Evolutionary conservation across 306 rosid genomes (phyloP).

Genomic region (Senna tora): DNA sequence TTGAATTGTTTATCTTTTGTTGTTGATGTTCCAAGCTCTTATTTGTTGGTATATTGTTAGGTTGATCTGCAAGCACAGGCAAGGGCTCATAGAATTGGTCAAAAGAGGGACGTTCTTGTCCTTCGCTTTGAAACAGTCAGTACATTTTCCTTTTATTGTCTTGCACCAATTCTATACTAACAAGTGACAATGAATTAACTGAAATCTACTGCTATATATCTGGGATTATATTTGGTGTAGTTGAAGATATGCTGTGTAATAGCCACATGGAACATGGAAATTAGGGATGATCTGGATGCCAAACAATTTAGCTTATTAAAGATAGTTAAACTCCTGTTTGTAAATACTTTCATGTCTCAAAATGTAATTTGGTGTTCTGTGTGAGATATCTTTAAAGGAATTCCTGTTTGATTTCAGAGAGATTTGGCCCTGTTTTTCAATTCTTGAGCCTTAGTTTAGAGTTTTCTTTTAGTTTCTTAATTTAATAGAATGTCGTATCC

Average conservation of each 20-base stretch:
- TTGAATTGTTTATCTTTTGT: conserved; percentile 29
- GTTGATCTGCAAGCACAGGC: conserved; percentile 99
- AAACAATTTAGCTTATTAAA: no score
- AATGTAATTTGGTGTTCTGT: conserved; percentile 48
- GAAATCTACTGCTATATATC: background rate
- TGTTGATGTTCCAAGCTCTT: conserved; percentile 30
- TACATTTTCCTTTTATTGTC: conserved; percentile 28
- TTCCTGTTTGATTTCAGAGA: background rate
- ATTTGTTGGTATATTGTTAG: conserved; percentile 55
- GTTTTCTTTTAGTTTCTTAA: background rate
- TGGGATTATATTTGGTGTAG: conserved; percentile 14
- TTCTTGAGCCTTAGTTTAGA: background rate
- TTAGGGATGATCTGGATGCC: background rate
- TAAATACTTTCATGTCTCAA: background rate
- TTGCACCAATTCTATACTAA: background rate
- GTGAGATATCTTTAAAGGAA: conserved; percentile 31
- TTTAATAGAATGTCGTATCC: conserved; percentile 32
- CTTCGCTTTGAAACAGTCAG: conserved; percentile 98
- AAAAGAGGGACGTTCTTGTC: conserved; percentile 98
- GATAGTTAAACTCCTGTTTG: no score
- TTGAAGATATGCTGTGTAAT: conserved; percentile 16
- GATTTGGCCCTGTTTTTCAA: background rate
- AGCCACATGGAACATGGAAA: background rate
- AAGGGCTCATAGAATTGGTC: conserved; percentile 99
- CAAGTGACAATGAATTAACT: background rate